A percentile compares a stretch with the other conserved stretches of the same genome.
Conservation (phyloP, 2,329 filamentous ascomycete genomes). For the Pseudopithomyces chartarum region DNA sequence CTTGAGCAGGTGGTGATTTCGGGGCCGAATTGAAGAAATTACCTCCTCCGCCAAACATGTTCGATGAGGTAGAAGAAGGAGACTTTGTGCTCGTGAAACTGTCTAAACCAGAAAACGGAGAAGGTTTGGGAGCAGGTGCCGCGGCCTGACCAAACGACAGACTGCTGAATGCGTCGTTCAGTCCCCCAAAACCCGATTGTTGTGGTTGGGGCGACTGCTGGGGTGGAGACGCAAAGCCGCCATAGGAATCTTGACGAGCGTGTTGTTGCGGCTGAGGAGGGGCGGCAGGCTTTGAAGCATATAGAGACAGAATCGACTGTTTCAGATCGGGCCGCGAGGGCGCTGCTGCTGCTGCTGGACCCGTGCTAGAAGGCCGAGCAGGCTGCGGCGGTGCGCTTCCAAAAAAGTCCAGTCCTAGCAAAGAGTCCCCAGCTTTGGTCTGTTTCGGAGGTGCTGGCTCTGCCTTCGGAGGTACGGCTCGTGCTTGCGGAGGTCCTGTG, state of each 20-base stretch:
- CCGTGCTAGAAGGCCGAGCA: constrained; percentile 78
- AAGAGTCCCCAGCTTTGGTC: constrained; percentile 79
- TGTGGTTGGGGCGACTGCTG: constrained; percentile 40
- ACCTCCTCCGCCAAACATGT: constrained; percentile 67
- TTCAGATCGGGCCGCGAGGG: constrained; percentile 91
- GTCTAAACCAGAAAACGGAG: constrained; percentile 67
- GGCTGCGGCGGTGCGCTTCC: constrained; percentile 73
- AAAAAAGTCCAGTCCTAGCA: constrained; percentile 92
- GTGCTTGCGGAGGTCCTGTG: constrained; percentile 67
- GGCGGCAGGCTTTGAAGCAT: constrained; percentile 80
- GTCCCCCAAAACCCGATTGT: constrained; percentile 62
- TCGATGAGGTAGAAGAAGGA: constrained; percentile 50
- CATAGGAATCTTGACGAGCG: constrained; percentile 55
- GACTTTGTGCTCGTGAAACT: constrained; percentile 55
- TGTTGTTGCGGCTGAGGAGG: constrained; percentile 59
- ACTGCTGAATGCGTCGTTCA: constrained; percentile 81
- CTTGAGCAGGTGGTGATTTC: constrained; percentile 53
- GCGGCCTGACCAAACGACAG: constrained; percentile 64
- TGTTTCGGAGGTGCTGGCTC: constrained; percentile 63
- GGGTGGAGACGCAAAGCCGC: constrained; percentile 54
- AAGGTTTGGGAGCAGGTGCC: constrained; percentile 60
- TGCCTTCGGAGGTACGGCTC: constrained; percentile 66
- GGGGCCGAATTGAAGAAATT: constrained; percentile 82
- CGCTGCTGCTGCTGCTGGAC: constrained; percentile 58
- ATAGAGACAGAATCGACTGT: constrained; percentile 94